A percentile compares a stretch with the other conserved stretches of the same genome.
phyloP scores from a whole-genome alignment of 2,329 filamentous ascomycete genomes.

The Ophiostoma fasciatum region DNA sequence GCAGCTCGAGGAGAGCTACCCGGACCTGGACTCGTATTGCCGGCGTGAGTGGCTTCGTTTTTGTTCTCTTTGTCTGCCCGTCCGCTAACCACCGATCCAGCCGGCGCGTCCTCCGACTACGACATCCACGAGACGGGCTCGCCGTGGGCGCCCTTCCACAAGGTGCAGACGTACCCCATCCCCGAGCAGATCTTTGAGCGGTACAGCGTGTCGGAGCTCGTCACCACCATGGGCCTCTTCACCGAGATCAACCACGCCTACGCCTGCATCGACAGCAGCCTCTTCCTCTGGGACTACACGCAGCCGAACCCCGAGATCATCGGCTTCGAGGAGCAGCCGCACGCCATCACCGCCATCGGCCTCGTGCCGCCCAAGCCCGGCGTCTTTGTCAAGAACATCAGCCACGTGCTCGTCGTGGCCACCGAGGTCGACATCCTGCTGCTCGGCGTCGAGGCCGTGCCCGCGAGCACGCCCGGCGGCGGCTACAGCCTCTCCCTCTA shows the following conservation, averaged over 20 bases:
- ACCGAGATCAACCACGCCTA: constrained; percentile 90
- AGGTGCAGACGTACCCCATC: constrained; percentile 72
- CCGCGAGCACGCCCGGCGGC: constrained; percentile 53
- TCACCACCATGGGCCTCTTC: constrained; percentile 90
- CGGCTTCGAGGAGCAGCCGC: constrained; percentile 77
- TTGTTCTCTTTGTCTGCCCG: too few relatives aligned
- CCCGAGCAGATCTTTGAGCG: constrained; percentile 87
- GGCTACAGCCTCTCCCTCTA: constrained; percentile 65
- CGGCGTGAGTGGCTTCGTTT: constrained; percentile 48
- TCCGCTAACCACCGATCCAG: constrained; percentile 26
- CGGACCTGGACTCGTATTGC: constrained; percentile 79
- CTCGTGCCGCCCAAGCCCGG: constrained; percentile 71
- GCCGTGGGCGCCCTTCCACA: constrained; percentile 82
- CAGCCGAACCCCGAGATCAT: constrained; percentile 81
- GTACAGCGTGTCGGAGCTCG: constrained; percentile 74
- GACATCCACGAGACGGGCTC: constrained; percentile 53
- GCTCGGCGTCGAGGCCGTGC: constrained; percentile 62
- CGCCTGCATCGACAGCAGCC: constrained; percentile 86
- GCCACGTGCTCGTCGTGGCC: constrained; percentile 75
- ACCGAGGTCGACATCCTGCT: constrained; percentile 75
- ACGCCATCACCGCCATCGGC: constrained; percentile 83
- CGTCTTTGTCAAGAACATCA: constrained; percentile 78
- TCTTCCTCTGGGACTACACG: constrained; percentile 97
- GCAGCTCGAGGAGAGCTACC: constrained; percentile 62
- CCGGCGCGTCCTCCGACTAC: constrained; percentile 85